phyloP scores from a whole-genome alignment of 1,284 basidiomycete genomes.

The Fomitopsis pinicola region DNA sequence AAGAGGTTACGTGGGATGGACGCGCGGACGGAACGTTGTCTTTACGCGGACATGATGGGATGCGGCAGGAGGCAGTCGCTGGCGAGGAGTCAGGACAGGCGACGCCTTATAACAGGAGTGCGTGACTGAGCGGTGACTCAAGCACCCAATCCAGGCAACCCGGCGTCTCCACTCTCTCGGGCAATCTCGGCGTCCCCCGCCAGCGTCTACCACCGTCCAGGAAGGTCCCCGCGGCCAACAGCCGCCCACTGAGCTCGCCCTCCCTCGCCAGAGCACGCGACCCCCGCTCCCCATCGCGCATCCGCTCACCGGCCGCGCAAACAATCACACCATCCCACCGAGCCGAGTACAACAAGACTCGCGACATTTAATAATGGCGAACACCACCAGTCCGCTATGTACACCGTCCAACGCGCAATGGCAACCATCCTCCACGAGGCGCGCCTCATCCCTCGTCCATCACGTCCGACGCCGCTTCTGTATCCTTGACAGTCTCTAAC shows the following conservation, averaged over 20 bases:
- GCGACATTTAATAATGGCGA: background rate
- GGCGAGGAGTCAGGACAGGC: conserved; percentile 18
- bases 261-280: conserved; percentile 1
- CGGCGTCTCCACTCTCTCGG: conserved; percentile 15
- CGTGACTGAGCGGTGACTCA: conserved; percentile 24
- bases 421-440: background rate
- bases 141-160: conserved; percentile 9
- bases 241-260: background rate
- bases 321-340: background rate
- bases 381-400: conserved; percentile 2
- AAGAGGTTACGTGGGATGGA: conserved; percentile 13
- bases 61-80: conserved; percentile 13
- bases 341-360: background rate
- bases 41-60: conserved; percentile 47
- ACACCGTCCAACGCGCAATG: conserved; percentile 8
- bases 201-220: background rate
- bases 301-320: background rate
- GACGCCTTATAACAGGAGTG: conserved; percentile 18
- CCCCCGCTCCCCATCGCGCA: background rate
- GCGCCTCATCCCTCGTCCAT: conserved; percentile 66
- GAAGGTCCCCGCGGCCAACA: conserved; percentile 1
- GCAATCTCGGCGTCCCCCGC: conserved; percentile 9
- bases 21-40: conserved; percentile 18
- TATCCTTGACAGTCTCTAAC: conserved; percentile 65
- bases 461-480: conserved; percentile 44